A percentile compares a stretch with the other conserved stretches of the same genome.
These are phyloP conservation scores for Tubosaeta sp. DNA, from an alignment of 768 basidiomycete species.

Conservation along the genomic window DNA sequence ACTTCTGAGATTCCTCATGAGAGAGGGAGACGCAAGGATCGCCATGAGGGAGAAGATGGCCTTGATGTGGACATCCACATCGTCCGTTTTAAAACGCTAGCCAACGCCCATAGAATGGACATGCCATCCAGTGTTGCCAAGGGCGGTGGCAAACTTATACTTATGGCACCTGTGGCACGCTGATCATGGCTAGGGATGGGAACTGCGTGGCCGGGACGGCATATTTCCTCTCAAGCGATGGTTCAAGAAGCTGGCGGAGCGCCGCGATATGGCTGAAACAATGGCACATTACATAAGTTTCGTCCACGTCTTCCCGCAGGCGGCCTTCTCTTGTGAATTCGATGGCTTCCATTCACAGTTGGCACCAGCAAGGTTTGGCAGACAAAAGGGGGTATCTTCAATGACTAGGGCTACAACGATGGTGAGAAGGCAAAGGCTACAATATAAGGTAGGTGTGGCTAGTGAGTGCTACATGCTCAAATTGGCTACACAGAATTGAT, in stretches of 20 bases:
- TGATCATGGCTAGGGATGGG: not conserved
- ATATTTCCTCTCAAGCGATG: not conserved
- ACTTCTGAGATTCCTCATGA: conserved; percentile 9
- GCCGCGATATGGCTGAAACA: not conserved
- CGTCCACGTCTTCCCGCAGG: not conserved
- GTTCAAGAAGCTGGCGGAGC: not conserved
- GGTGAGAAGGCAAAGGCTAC: conserved; percentile 13
- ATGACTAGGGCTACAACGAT: conserved; percentile 24
- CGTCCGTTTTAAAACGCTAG: not conserved
- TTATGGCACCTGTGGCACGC: not conserved
- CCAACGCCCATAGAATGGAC: not conserved
- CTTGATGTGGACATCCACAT: not conserved
- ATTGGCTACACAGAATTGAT: conserved; percentile 22
- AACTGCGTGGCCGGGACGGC: not conserved
- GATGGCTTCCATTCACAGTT: not conserved
- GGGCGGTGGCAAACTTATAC: not conserved
- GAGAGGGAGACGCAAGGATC: not conserved
- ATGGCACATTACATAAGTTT: conserved; percentile 1
- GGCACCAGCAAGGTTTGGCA: not conserved
- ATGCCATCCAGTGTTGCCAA: conserved; percentile 12
- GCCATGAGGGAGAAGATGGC: not conserved
- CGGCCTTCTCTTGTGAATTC: not conserved
- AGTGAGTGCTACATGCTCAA: conserved; percentile 24
- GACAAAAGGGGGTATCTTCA: not conserved
- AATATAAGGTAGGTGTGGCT: conserved; percentile 14